These are phyloP conservation scores for Pseudisothecium myosuroides DNA, from an alignment of 225 moss, liverwort and hornwort genomes.

Conservation along the genomic window DNA sequence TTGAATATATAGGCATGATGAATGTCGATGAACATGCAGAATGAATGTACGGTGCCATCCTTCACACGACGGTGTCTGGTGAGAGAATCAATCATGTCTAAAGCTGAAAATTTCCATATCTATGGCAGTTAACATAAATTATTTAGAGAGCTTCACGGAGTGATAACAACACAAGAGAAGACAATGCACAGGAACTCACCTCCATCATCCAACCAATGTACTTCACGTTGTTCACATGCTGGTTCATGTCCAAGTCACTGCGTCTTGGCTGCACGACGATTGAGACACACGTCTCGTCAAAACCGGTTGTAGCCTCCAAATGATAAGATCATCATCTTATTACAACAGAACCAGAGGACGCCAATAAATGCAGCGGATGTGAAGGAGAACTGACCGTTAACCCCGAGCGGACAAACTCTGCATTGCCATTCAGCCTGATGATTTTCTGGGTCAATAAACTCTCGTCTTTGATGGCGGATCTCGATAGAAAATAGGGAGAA, in stretches of 20 bases:
- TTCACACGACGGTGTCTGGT: not conserved
- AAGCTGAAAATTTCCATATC: not conserved
- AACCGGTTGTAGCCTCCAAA: not conserved
- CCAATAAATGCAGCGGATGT: not conserved
- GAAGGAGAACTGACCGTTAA: slow-evolving; percentile 22
- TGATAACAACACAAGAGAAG: not conserved
- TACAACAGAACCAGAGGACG: not conserved
- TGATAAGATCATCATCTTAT: not conserved
- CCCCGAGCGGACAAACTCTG: slow-evolving; percentile 35
- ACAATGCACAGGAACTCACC: slow-evolving; percentile 14
- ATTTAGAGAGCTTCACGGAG: not conserved
- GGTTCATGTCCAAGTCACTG: slow-evolving; percentile 83
- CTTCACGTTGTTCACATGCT: slow-evolving; percentile 91
- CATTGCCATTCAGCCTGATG: slow-evolving; percentile 30
- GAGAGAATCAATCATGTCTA: not conserved
- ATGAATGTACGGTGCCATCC: not conserved
- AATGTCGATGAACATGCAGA: not conserved
- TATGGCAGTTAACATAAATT: not conserved
- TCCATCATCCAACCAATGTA: slow-evolving; percentile 95
- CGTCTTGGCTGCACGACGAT: slow-evolving; percentile 63
- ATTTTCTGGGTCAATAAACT: slow-evolving; percentile 33
- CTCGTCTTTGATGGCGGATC: slow-evolving; percentile 49
- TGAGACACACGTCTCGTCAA: not conserved
- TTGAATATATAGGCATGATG: not conserved
- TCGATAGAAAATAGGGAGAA: slow-evolving; percentile 36